These are phyloP conservation scores for Rhododendron vialii DNA, from an alignment of 148 eudicot genomes.

Conservation along the genomic window DNA sequence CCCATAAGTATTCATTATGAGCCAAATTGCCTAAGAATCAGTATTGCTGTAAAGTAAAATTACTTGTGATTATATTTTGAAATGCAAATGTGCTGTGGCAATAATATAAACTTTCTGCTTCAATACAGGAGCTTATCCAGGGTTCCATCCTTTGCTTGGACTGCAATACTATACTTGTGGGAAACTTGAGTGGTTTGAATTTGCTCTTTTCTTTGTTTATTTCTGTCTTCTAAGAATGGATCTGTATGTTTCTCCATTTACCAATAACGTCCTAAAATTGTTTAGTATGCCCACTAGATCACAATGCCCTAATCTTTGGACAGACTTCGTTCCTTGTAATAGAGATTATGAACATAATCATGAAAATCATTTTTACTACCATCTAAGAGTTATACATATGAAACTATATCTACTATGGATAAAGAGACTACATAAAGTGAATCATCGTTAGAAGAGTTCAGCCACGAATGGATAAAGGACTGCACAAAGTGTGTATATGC, in stretches of 20 bases:
- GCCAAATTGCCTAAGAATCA: neutral
- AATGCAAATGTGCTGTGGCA: neutral
- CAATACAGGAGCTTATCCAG: conserved; percentile 68
- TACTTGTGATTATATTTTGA: neutral
- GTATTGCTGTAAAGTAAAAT: neutral
- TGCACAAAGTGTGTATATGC: neutral
- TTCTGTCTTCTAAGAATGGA: neutral
- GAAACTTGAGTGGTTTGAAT: conserved; percentile 81
- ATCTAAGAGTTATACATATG: neutral
- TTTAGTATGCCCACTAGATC: neutral
- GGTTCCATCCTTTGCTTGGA: conserved; percentile 83
- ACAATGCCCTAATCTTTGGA: neutral
- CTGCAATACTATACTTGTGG: conserved; percentile 89
- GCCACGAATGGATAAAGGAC: neutral
- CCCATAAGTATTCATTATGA: neutral
- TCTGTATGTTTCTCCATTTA: neutral
- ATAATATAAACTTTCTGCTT: conserved; percentile 1
- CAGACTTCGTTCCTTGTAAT: neutral
- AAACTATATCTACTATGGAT: neutral
- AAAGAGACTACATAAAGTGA: neutral
- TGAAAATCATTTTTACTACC: neutral
- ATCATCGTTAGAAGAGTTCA: neutral
- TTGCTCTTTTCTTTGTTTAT: neutral
- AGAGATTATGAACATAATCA: neutral
- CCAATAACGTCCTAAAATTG: neutral